Percentiles rank a stretch among this genome's conserved stretches.
phyloP scores from a whole-genome alignment of 768 basidiomycete genomes.

The Lactarius evosmus region DNA sequence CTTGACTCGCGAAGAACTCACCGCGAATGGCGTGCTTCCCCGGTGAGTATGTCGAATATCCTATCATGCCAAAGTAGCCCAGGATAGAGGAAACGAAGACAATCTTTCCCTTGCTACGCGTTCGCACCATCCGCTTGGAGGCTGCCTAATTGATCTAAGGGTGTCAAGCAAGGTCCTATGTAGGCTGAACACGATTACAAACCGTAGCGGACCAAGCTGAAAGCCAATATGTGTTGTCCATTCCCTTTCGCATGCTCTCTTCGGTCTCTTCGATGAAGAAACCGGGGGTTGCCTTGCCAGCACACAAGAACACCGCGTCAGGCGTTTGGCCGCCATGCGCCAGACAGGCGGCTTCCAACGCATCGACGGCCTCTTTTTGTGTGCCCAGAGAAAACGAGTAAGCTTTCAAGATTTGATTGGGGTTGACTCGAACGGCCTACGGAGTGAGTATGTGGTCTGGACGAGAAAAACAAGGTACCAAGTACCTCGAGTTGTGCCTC shows the following conservation, averaged over 20 bases:
- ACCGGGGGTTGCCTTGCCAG: constrained; percentile 66
- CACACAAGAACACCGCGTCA: constrained; percentile 77
- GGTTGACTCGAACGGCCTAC: constrained; percentile 51
- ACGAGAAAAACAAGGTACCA: neutral
- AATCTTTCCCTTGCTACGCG: constrained; percentile 60
- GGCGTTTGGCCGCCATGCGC: constrained; percentile 57
- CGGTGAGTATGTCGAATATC: constrained; percentile 77
- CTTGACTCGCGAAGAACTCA: constrained; percentile 33
- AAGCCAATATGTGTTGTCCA: constrained; percentile 56
- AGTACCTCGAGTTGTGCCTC: constrained; percentile 60
- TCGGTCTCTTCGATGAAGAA: constrained; percentile 72
- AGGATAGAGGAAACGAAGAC: constrained; percentile 73
- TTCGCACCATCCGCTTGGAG: constrained; percentile 59
- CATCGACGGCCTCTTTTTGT: constrained; percentile 51
- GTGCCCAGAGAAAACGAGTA: constrained; percentile 66
- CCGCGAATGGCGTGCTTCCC: constrained; percentile 86
- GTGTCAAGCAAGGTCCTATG: neutral
- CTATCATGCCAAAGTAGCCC: constrained; percentile 71
- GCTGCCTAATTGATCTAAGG: constrained; percentile 47
- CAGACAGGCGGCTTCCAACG: constrained; percentile 57
- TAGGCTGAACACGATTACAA: neutral
- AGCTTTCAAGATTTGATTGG: constrained; percentile 57
- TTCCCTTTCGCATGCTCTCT: constrained; percentile 50
- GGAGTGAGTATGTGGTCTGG: neutral
- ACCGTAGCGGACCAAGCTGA: constrained; percentile 54